Base-by-base conservation (phyloP, 2,329 filamentous ascomycete species). In the Clonostachys chloroleuca region DNA sequence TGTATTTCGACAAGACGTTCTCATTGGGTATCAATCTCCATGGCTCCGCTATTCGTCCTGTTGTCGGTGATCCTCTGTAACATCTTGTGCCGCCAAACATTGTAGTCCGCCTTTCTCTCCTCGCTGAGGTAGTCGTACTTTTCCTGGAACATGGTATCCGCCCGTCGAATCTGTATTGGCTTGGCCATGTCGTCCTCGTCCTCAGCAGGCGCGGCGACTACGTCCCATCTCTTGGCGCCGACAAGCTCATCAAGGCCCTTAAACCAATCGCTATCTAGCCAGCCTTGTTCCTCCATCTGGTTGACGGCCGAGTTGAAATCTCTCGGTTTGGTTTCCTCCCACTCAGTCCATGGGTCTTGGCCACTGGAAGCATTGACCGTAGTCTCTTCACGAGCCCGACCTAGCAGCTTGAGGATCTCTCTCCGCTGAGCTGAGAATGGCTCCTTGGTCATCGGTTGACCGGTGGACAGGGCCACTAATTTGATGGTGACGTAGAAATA, bases 71-170 rank as follows among this genome's bases (percentile, higher is more conserved):
- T 80, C 53, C 74, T 74, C 49, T 65, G 67, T 59, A 87, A 56
- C 24, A 89, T 76, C 2, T 62, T 66, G 5, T 73, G 70, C 62
- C 84, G 84, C 89, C 88, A 94, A 16, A 61, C 62, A 41, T 62
- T 68, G 59, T 83, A 91, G 12, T 85, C 81, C 39, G 70, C 70
- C 55, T 75, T 74, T 54, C 80, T 81, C 51, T 75, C 70, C 43
- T 84, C 80, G 52, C 83, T 84, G 55, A 92, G 63, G 57, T 84
- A 89, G 57, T 91, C 86, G 56, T 87, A 84, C 42, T 78, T 77
- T 52, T 85, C 83, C 62, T 91, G 86, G 55, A 92, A 81, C 87
- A 91, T 91, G 3, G 83, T 87, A 52, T 83, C 80, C 9, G 74
- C 68, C 48, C 74, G 63, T 64, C 81, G 66, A 30, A 74, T 60